Evolutionary conservation across 805 yeast species (phyloP).

Genomic region (Zygotorulaspora danielsina): DNA sequence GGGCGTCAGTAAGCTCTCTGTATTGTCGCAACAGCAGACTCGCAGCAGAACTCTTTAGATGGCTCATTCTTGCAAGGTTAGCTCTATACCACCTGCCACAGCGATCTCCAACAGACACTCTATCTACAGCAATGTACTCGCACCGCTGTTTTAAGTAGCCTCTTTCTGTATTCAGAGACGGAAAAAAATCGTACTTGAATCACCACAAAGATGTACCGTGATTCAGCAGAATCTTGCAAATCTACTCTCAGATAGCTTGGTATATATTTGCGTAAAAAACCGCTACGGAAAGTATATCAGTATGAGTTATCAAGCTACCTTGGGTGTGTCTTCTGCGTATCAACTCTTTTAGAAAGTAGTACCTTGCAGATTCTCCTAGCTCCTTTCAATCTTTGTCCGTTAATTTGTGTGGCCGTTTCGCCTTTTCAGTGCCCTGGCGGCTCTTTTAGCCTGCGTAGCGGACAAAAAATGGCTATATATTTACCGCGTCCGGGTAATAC

Average conservation of each 20-base stretch:
- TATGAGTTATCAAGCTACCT: too few relatives aligned
- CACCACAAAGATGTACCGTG: slow-evolving; percentile 1
- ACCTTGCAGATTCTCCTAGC: slow-evolving; percentile 1
- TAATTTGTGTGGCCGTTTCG: slow-evolving; percentile 1
- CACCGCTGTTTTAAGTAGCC: too few relatives aligned
- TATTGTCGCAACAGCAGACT: slow-evolving; percentile 88
- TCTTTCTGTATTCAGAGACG: not conserved
- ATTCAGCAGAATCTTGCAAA: too few relatives aligned
- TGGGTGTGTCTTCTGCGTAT: not conserved
- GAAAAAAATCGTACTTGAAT: not conserved
- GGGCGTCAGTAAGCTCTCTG: slow-evolving; percentile 89
- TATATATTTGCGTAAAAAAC: too few relatives aligned
- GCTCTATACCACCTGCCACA: too few relatives aligned
- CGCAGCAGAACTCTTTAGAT: slow-evolving; percentile 57
- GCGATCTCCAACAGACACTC: too few relatives aligned
- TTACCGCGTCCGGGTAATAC: not conserved
- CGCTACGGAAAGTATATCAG: too few relatives aligned
- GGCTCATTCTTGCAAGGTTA: slow-evolving; percentile 29
- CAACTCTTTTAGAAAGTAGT: not conserved
- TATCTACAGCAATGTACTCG: too few relatives aligned
- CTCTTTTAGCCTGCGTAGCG: not conserved
- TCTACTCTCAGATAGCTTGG: too few relatives aligned
- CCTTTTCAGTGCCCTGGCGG: slow-evolving; percentile 1
- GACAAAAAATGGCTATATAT: not conserved
- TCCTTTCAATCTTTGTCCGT: slow-evolving; percentile 2